Base-by-base conservation (phyloP, 1,284 basidiomycete genomes). In the Tylopilus sp. region DNA sequence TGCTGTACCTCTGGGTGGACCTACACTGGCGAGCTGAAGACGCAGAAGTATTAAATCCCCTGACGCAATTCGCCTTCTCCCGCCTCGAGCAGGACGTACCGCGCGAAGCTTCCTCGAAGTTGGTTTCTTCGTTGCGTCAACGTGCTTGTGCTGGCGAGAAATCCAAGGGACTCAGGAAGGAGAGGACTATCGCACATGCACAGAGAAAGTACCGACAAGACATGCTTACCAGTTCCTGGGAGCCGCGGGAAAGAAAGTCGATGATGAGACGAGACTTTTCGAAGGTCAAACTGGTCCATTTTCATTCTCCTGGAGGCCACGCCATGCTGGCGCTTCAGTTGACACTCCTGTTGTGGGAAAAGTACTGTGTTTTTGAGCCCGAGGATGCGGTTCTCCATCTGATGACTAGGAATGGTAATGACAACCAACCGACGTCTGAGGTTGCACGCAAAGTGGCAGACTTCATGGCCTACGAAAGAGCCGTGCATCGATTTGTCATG, bases 1-100 rank as follows among this genome's bases (percentile, higher is more conserved):
- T 86, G 26, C 63, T 94, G 53, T 77, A 83, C 57, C 72, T 76
- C 15, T 95, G 92, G 92, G 73, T 92, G 28, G 80, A 87, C 54
- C 70, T 75, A 40, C 82, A 91, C 65, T 94, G 90, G 89, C 73
- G 77, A 15, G 68, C 74, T 1, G 71, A 75, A 7, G 82, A 85
- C 50, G 43, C 48, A 1, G 56, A 55, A 8, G 62, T 74, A 10
- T 63, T 86, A 6, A 44, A 46, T 4, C 53, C 54, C 4, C 66
- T 81, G 13, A 65, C 62, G 21, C 46, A 59, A 9, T 77, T 78
- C 48, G 60, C 61, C 9, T 46, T 65, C 25, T 53, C 58, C 18
- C 59, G 61, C n/a, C 41, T 67, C 11, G 38, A 55, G 13, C 53
- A 51, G 10, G 67, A 64, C 16, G 54, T 76, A 30, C 70, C 71